phyloP scores from a whole-genome alignment of 1,284 basidiomycete species.

The Moesziomyces antarcticus region DNA sequence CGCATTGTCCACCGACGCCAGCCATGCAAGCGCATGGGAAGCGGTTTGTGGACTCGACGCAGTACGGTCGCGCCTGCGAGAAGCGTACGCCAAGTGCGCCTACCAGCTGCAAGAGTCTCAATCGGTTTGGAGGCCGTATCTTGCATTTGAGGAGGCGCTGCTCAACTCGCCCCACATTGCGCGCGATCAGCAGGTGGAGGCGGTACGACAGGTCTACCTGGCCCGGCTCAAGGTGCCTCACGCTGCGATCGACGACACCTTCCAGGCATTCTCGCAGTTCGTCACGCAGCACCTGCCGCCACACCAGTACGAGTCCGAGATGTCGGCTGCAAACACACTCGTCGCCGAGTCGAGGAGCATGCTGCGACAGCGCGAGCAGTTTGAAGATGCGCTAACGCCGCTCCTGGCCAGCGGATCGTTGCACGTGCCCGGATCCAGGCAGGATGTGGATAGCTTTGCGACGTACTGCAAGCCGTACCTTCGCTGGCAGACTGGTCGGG shows the following conservation, averaged over 20 bases:
- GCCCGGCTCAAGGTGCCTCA: constrained; percentile 56
- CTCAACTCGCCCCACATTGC: constrained; percentile 15
- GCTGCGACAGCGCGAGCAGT: constrained; percentile 33
- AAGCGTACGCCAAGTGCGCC: constrained; percentile 43
- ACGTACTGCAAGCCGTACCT: constrained; percentile 44
- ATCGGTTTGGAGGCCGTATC: constrained; percentile 51
- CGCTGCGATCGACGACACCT: constrained; percentile 45
- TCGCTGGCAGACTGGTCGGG: constrained; percentile 38
- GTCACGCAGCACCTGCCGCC: constrained; percentile 51
- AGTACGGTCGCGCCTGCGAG: constrained; percentile 29
- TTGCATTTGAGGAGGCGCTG: constrained; percentile 47
- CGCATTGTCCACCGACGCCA: neutral
- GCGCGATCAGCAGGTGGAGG: constrained; percentile 33
- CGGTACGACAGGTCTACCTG: constrained; percentile 49
- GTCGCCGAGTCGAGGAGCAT: constrained; percentile 33
- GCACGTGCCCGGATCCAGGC: constrained; percentile 15
- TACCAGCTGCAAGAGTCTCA: constrained; percentile 48
- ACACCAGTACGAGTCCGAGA: constrained; percentile 55
- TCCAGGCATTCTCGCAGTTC: constrained; percentile 57
- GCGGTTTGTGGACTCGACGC: constrained; percentile 22
- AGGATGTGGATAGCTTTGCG: constrained; percentile 21
- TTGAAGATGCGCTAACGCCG: constrained; percentile 36
- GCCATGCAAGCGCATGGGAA: constrained; percentile 7
- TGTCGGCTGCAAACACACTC: constrained; percentile 50
- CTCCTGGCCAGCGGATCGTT: constrained; percentile 1